Evolutionary conservation across 306 rosid genomes (phyloP).

Genomic region (Hippophae tibetana): DNA sequence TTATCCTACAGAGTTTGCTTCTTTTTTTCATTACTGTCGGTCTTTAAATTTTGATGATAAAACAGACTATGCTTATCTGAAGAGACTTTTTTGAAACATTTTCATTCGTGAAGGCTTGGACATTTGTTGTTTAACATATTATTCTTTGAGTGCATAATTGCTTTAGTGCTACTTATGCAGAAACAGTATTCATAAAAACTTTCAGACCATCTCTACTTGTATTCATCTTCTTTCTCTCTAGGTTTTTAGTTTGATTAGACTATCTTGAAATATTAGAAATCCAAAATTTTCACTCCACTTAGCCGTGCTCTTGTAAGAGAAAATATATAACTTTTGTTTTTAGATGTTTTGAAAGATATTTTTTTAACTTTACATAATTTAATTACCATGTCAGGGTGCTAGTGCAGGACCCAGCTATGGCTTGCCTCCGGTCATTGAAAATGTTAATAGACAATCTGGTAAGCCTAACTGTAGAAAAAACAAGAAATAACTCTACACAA

Average conservation of each 20-base stretch:
- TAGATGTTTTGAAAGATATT: constrained; percentile 4
- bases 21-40: constrained; percentile 94
- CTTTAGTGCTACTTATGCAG: background rate
- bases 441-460: constrained; percentile 74
- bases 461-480: too few species aligned
- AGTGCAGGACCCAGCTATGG: constrained; percentile 95
- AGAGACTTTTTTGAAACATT: constrained; percentile 91
- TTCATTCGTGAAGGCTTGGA: constrained; percentile 87
- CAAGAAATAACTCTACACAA: too few species aligned
- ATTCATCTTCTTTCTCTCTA: constrained; percentile 25
- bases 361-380: constrained; percentile 13
- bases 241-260: constrained; percentile 99
- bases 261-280: constrained; percentile 88
- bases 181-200: background rate
- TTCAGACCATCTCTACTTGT: background rate
- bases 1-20: constrained; percentile 92
- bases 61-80: constrained; percentile 90
- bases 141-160: background rate
- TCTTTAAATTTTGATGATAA: constrained; percentile 93
- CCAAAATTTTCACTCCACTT: constrained; percentile 63
- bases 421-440: constrained; percentile 54
- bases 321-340: background rate
- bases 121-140: constrained; percentile 4
- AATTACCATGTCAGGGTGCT: constrained; percentile 44
- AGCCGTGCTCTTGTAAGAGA: constrained; percentile 58